Conservation (phyloP, 768 basidiomycete genomes). For the Polyporus arcularius region DNA sequence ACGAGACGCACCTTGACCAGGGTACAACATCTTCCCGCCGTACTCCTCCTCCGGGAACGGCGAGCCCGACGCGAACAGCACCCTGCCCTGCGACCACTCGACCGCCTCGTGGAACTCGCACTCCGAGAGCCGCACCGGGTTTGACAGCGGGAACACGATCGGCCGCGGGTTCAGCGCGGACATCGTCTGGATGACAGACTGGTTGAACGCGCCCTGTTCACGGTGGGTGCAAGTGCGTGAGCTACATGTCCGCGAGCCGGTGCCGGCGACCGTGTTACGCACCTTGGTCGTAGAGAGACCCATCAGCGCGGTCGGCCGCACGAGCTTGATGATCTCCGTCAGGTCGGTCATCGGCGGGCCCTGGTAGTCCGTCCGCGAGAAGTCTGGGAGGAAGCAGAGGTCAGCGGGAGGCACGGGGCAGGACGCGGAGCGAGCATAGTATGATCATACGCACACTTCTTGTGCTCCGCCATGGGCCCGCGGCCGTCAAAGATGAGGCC, state of each 20-base stretch:
- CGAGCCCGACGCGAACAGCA: conserved; percentile 86
- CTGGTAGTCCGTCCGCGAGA: conserved; percentile 78
- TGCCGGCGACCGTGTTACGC: conserved; percentile 15
- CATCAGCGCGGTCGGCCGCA: conserved; percentile 86
- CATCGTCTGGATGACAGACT: conserved; percentile 75
- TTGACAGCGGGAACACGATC: conserved; percentile 92
- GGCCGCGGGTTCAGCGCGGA: conserved; percentile 76
- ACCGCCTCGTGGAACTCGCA: conserved; percentile 80
- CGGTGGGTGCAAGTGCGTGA: conserved; percentile 4
- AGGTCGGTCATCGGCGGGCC: conserved; percentile 77
- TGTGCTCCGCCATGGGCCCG: conserved; percentile 76
- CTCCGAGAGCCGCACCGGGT: conserved; percentile 82
- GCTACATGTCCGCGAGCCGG: too few species aligned
- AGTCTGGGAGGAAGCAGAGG: conserved; percentile 46
- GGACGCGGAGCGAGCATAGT: neutral
- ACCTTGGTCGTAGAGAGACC: conserved; percentile 86
- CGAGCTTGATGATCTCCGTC: conserved; percentile 74
- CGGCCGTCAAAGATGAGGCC: conserved; percentile 81
- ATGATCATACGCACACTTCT: conserved; percentile 52
- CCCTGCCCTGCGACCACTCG: conserved; percentile 66
- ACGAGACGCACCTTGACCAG: conserved; percentile 62
- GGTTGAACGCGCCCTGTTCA: conserved; percentile 68
- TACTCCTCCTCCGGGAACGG: conserved; percentile 73
- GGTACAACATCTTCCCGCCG: conserved; percentile 57
- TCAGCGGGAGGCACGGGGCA: too few species aligned